Evolutionary conservation across 371 early-diverging fungal genomes (phyloP), one percentile per base, ranked within the genome.

Genomic region (Mucor piriformis): DNA sequence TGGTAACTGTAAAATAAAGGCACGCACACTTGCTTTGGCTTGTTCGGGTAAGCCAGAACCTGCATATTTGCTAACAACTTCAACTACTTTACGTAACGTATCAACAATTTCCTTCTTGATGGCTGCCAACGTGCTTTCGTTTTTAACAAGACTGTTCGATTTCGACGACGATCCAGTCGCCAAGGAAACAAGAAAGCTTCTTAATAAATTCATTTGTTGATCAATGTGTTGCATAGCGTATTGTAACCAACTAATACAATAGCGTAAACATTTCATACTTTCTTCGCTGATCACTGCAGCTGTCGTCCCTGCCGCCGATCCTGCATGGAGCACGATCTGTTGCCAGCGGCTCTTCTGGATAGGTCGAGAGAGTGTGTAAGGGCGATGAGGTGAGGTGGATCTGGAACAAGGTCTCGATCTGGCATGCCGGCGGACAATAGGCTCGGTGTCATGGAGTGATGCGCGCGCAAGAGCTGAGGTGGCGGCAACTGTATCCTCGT

Each of bases 41-140:
- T 89, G 89, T 37, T 84, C 89, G 0, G 94, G 92, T 37, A 95
- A 72, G 58, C 90, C 88, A 4, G 86, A 74, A 7, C 89, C 88
- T 1, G 96, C 94, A 69, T 95, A 92, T 54, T 87, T 82, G 47
- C 89, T 88, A 40, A 95, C 82, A 8, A 95, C 86, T 40, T 88
- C 91, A 13, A 95, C 91, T 1, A 92, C 95, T 40, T 85, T 85
- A 48, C 92, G 83, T n/a, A 95, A 76, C 0, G 94, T 93, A 33
- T 85, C 83, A 1, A 92, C 88, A 4, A 95, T 85, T 59, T 95
- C 95, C 32, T 83, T 82, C 60, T 87, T 86, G 57, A 91, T 85
- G 3, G 79, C 55, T 4, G 74, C 64, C 3, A 76, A 64, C 2
- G 73, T 74, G 6, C 47, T 20, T 21, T 16, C 38, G 18, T 25